Conservation (phyloP, 345 rosid genomes). For the Microthlaspi erraticum region DNA sequence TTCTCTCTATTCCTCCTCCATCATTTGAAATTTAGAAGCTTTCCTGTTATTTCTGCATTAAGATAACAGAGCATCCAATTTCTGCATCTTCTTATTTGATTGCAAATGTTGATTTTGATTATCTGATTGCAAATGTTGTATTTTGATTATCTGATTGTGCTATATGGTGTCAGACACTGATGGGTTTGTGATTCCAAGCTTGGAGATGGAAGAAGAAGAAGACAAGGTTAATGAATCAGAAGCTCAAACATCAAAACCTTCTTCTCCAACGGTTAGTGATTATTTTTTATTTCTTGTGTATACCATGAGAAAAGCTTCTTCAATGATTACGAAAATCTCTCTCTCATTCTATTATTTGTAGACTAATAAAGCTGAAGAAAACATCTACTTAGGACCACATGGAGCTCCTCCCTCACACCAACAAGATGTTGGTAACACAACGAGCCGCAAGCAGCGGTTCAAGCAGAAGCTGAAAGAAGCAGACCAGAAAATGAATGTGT, state of each 20-base stretch:
- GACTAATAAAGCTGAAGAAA: slow-evolving; percentile 62
- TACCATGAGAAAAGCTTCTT: background rate
- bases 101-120: background rate
- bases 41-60: background rate
- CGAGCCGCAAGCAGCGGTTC: slow-evolving; percentile 76
- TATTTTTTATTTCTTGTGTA: background rate
- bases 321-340: background rate
- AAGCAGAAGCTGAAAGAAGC: slow-evolving; percentile 93
- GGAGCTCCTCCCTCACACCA: slow-evolving; percentile 89
- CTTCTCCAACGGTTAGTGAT: slow-evolving; percentile 66
- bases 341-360: slow-evolving; percentile 31
- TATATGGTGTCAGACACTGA: slow-evolving; percentile 68
- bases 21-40: too few species aligned
- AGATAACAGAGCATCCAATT: slow-evolving; percentile 2
- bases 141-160: background rate
- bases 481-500: slow-evolving; percentile 58
- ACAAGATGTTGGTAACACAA: slow-evolving; percentile 57
- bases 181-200: slow-evolving; percentile 95
- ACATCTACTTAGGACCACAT: slow-evolving; percentile 88
- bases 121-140: background rate
- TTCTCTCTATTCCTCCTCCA: background rate
- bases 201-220: slow-evolving; percentile 58
- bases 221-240: slow-evolving; percentile 47
- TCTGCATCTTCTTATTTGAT: slow-evolving; percentile 6
- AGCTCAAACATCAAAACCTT: slow-evolving; percentile 53